A percentile compares a stretch with the other conserved stretches of the same genome.
Conservation (phyloP, 139 green algal species). For the Volvox africanus region DNA sequence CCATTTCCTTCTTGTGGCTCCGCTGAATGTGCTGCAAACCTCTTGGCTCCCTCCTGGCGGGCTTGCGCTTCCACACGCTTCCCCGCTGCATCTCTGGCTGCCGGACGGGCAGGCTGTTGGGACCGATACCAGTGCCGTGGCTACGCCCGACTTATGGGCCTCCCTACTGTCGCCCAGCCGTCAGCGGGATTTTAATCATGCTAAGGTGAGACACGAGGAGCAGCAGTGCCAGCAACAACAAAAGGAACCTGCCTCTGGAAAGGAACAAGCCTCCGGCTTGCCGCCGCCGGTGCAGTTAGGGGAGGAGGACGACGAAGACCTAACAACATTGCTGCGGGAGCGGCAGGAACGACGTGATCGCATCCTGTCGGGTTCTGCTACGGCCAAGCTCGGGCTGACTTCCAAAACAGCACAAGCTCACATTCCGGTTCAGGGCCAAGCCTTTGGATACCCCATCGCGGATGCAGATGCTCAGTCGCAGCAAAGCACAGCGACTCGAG, state of each 20-base stretch:
- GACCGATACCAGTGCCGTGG: too few species aligned
- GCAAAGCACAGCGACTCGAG: background rate
- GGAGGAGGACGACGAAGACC: slow-evolving; percentile 13
- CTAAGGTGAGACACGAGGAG: too few species aligned
- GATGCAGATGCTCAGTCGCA: background rate
- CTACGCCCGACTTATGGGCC: too few species aligned
- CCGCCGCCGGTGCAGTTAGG: background rate
- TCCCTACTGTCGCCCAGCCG: too few species aligned
- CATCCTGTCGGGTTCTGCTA: background rate
- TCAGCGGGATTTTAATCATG: too few species aligned
- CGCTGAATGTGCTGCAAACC: too few species aligned
- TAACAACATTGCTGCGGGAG: slow-evolving; percentile 21
- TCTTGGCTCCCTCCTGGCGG: too few species aligned
- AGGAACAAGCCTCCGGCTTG: background rate
- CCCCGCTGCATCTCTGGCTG: too few species aligned
- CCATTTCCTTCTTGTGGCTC: too few species aligned
- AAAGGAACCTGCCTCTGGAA: background rate
- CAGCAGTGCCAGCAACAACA: background rate
- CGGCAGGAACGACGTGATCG: background rate
- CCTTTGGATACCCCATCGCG: background rate
- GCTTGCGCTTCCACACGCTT: too few species aligned
- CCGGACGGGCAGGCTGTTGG: too few species aligned
- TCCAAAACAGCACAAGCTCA: background rate
- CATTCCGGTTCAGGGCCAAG: background rate
- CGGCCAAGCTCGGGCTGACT: background rate